A percentile compares a stretch with the other conserved stretches of the same genome.
Evolutionary conservation across 2,329 filamentous ascomycete species (phyloP).

Genomic region (Paraconiothyrium sp.): DNA sequence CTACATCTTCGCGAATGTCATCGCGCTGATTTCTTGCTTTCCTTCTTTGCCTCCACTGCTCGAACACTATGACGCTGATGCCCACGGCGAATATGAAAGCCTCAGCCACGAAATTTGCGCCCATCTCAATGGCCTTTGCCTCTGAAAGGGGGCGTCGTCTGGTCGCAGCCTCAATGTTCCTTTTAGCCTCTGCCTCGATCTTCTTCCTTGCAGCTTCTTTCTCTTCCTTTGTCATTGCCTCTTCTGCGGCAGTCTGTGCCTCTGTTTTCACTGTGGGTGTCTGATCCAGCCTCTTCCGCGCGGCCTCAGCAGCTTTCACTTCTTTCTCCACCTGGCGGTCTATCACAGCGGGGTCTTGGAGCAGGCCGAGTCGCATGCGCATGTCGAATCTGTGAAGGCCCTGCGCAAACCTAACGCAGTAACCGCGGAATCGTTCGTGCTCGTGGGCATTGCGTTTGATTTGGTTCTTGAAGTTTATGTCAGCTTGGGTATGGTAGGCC

Average conservation of each 20-base stretch:
- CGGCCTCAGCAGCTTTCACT: constrained; percentile 64
- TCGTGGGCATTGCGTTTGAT: constrained; percentile 75
- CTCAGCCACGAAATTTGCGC: constrained; percentile 75
- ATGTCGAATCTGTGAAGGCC: constrained; percentile 72
- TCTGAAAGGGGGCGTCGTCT: constrained; percentile 70
- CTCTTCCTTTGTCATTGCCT: constrained; percentile 58
- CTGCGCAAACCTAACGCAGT: constrained; percentile 71
- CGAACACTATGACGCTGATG: constrained; percentile 69
- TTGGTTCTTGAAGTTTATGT: constrained; percentile 60
- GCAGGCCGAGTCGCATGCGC: constrained; percentile 71
- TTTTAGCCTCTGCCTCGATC: constrained; percentile 52
- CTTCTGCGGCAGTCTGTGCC: constrained; percentile 66
- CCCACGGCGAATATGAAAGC: constrained; percentile 73
- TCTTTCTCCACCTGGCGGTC: constrained; percentile 63
- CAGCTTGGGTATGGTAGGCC: not conserved
- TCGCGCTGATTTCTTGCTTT: constrained; percentile 69
- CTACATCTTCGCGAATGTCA: constrained; percentile 67
- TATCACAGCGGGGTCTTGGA: constrained; percentile 68
- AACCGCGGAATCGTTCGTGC: constrained; percentile 70
- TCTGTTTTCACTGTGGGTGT: constrained; percentile 70
- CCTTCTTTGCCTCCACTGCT: constrained; percentile 67
- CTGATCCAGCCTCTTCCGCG: constrained; percentile 58
- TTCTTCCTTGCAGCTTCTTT: constrained; percentile 60
- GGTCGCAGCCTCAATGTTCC: constrained; percentile 49
- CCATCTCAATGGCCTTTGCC: constrained; percentile 73